Percentiles rank a stretch among this genome's conserved stretches.
Conservation (phyloP, 495 filamentous ascomycete species). For the Trypethelium eluteriae region DNA sequence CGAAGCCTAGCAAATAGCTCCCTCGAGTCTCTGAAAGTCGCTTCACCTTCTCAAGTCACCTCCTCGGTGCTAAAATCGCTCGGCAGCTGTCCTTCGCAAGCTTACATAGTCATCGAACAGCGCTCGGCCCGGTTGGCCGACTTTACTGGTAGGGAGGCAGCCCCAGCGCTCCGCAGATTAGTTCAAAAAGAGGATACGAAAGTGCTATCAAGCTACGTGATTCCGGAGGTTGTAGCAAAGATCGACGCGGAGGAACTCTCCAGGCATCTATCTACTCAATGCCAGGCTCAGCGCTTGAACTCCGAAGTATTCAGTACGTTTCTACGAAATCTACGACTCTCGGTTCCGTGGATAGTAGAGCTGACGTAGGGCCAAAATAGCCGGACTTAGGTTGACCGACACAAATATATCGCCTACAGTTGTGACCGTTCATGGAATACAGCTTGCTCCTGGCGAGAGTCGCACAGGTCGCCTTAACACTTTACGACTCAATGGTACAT, state of each 20-base stretch:
- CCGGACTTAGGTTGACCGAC: too few relatives aligned
- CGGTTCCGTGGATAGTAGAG: background rate
- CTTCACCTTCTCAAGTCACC: conserved; percentile 37
- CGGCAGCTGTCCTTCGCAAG: conserved; percentile 46
- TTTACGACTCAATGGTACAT: conserved; percentile 42
- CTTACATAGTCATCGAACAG: background rate
- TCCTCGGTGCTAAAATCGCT: conserved; percentile 40
- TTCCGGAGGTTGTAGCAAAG: conserved; percentile 30
- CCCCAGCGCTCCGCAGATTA: background rate
- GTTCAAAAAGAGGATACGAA: background rate
- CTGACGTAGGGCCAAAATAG: background rate
- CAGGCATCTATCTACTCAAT: background rate
- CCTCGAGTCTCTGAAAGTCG: conserved; percentile 31
- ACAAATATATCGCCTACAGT: conserved; percentile 24
- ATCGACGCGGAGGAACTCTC: conserved; percentile 14
- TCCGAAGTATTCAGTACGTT: conserved; percentile 12
- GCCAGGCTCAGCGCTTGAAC: background rate
- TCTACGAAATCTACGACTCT: background rate
- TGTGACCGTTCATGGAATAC: conserved; percentile 43
- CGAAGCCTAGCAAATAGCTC: conserved; percentile 14
- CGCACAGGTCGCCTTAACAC: conserved; percentile 37
- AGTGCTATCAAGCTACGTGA: background rate
- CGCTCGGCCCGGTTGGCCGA: background rate
- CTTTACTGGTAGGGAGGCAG: background rate
- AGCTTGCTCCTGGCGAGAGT: conserved; percentile 38